Base-by-base conservation (phyloP, 495 filamentous ascomycete species). In the Achaetomiella virescens region DNA sequence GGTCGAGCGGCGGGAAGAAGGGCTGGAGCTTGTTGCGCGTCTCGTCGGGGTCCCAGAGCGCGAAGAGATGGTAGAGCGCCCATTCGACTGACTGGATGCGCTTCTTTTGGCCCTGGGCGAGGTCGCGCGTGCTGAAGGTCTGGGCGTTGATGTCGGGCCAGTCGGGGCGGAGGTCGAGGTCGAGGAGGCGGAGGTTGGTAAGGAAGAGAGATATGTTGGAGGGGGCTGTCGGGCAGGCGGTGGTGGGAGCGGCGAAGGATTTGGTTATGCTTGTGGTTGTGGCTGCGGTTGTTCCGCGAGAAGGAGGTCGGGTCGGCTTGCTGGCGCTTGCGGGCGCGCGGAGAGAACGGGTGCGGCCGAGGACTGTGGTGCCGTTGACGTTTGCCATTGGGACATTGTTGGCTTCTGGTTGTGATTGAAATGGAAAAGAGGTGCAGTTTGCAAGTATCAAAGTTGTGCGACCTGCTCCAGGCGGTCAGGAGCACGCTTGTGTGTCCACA, bases 1-100 rank as follows among this genome's bases (percentile, higher is more conserved):
- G 86, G 65, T 92, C 89, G 60, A 88, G 77, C 8, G 91, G 87
- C 36, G 91, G 91, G 67, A 90, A 95, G 76, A 92, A 95, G 0
- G 90, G 88, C 38, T 84, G 87, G 12, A 95, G 78, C 80, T 93
- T 95, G 84, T 85, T 83, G 61, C 83, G 79, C 22, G 89, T 78
- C 50, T 84, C 83, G 35, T 85, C 78, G 17, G 80, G 81, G 66
- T 93, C 88, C 86, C 87, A 95, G n/a, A 91, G 66, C 7, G 77
- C 72, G 65, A 91, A 93, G 33, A 96, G 76, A 27, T 86, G 82
- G 65, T 87, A 95, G 25, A 96, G 74, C 10, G 84, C 82, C 88
- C 90, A 95, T 73, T 96, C 91, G 29, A 88, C 81, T 53, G 81
- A 79, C 56, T 86, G 83, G 37, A 91, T 82, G 21, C 90, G 83